phyloP scores from a whole-genome alignment of 1,284 basidiomycete genomes.

The Tilletia caries region DNA sequence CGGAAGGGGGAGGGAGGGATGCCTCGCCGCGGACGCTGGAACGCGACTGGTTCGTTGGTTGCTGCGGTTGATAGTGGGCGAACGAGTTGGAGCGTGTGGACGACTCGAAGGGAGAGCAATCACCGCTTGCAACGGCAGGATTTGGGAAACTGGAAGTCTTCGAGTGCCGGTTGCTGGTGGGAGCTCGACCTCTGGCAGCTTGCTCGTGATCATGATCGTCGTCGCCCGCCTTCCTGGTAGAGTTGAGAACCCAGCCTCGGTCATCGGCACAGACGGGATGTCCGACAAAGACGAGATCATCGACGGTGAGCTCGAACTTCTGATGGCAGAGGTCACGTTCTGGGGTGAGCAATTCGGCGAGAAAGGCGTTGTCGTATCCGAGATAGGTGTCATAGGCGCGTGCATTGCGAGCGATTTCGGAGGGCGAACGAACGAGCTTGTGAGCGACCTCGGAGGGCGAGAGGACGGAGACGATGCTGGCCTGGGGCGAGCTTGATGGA shows the following conservation, averaged over 20 bases:
- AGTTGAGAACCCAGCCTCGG: slow-evolving; percentile 18
- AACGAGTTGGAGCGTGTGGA: not conserved
- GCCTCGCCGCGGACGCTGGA: not conserved
- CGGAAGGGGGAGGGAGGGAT: not conserved
- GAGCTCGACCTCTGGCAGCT: not conserved
- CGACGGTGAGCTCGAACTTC: slow-evolving; percentile 86
- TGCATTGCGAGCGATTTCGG: slow-evolving; percentile 6
- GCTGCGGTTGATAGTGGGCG: not conserved
- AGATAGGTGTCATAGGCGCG: slow-evolving; percentile 62
- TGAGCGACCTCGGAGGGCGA: slow-evolving; percentile 4
- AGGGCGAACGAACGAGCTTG: not conserved
- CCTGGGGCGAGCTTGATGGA: not conserved
- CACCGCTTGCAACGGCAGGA: not conserved
- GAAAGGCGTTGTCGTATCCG: slow-evolving; percentile 74
- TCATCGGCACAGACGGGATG: slow-evolving; percentile 75
- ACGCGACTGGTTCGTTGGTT: not conserved
- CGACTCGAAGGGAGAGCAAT: slow-evolving; percentile 5
- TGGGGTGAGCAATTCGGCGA: slow-evolving; percentile 78
- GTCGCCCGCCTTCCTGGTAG: too few species aligned
- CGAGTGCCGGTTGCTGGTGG: not conserved
- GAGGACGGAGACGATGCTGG: not conserved
- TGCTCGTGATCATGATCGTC: not conserved
- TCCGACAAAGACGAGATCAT: slow-evolving; percentile 89
- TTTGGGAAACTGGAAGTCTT: not conserved
- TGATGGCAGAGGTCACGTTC: slow-evolving; percentile 77